phyloP scores from a whole-genome alignment of 768 basidiomycete species.

The Dacryopinax primogenitus region DNA sequence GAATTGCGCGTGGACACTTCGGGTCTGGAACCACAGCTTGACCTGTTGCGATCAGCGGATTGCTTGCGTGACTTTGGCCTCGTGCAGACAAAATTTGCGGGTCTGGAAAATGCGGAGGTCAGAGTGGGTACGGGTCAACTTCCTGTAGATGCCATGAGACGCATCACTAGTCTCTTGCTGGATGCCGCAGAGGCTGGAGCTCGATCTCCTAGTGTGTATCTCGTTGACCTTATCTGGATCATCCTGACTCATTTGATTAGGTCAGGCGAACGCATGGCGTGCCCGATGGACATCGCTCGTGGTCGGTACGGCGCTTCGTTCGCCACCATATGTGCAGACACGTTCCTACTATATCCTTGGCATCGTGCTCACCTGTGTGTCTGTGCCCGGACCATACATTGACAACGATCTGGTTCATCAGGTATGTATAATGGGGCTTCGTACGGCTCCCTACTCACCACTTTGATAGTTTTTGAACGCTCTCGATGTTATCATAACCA shows the following conservation, averaged over 20 bases:
- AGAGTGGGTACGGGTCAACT: conserved; percentile 33
- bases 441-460: conserved; percentile 52
- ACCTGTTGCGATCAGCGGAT: conserved; percentile 43
- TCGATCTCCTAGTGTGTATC: conserved; percentile 49
- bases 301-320: conserved; percentile 79
- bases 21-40: conserved; percentile 35
- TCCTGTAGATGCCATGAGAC: conserved; percentile 52
- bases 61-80: conserved; percentile 64
- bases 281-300: conserved; percentile 88
- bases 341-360: conserved; percentile 77
- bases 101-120: conserved; percentile 34
- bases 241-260: conserved; percentile 28
- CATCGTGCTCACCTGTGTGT: conserved; percentile 54
- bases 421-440: conserved; percentile 63
- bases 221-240: background rate
- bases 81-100: conserved; percentile 52
- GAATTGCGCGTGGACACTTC: conserved; percentile 34
- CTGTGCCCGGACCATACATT: conserved; percentile 33
- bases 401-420: conserved; percentile 91
- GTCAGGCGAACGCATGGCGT: conserved; percentile 74
- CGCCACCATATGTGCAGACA: conserved; percentile 75
- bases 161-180: conserved; percentile 48
- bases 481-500: conserved; percentile 1
- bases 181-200: conserved; percentile 52
- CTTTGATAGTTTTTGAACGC: conserved; percentile 17